phyloP scores from a whole-genome alignment of 148 eudicot species.

The Camellia granthamiana region DNA sequence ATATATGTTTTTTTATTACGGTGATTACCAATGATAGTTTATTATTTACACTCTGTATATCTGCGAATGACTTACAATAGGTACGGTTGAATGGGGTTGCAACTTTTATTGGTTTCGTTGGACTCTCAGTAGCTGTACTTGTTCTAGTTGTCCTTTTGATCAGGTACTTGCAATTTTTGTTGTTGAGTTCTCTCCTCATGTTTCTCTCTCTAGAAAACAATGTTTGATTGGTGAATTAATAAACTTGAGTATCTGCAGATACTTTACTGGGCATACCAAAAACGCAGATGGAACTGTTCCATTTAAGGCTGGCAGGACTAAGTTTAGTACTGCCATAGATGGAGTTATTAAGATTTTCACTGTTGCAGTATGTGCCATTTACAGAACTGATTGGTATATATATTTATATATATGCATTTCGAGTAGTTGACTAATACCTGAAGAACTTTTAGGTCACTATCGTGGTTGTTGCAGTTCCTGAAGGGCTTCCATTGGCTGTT shows the following conservation, averaged over 20 bases:
- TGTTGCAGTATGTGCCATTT: conserved; percentile 68
- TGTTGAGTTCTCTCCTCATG: not conserved
- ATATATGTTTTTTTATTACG: not conserved
- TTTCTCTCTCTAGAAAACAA: not conserved
- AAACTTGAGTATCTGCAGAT: conserved; percentile 37
- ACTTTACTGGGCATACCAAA: conserved; percentile 63
- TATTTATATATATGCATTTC: not conserved
- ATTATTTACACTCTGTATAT: not conserved
- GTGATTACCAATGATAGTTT: not conserved
- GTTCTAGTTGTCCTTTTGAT: conserved; percentile 62
- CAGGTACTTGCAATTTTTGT: conserved; percentile 39
- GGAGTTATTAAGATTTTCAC: conserved; percentile 83
- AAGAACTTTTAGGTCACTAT: conserved; percentile 73
- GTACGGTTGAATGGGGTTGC: conserved; percentile 95
- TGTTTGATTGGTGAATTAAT: not conserved
- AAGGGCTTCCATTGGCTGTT: conserved; percentile 98
- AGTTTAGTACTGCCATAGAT: conserved; percentile 58
- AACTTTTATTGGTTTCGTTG: conserved; percentile 83
- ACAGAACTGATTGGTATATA: not conserved
- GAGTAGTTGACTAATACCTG: conserved; percentile 20
- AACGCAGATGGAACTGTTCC: conserved; percentile 36
- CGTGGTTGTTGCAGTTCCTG: conserved; percentile 97
- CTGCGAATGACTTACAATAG: conserved; percentile 27
- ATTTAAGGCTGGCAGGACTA: conserved; percentile 64
- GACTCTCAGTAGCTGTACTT: conserved; percentile 66